These are phyloP conservation scores for Septoria linicola DNA, from an alignment of 2,329 filamentous ascomycete species.

Conservation along the genomic window DNA sequence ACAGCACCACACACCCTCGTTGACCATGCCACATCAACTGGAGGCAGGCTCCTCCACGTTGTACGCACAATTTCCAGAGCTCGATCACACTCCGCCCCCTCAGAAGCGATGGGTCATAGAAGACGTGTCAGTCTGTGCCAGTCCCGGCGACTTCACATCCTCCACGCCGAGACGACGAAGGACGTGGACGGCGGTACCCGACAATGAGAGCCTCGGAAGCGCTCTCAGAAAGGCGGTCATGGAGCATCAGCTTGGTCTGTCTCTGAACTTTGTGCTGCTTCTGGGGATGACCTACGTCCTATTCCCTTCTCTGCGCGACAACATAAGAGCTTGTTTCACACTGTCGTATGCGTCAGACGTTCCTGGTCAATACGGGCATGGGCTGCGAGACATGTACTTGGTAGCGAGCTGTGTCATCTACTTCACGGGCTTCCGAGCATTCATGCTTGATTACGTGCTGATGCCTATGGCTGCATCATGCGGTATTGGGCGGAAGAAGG, in stretches of 20 bases:
- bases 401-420: slow-evolving; percentile 76
- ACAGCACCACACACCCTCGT: slow-evolving; percentile 1
- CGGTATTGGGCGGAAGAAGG: slow-evolving; percentile 75
- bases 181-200: slow-evolving; percentile 20
- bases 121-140: slow-evolving; percentile 31
- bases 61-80: slow-evolving; percentile 14
- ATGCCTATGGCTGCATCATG: slow-evolving; percentile 70
- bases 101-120: slow-evolving; percentile 23
- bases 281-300: slow-evolving; percentile 78
- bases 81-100: slow-evolving; percentile 26
- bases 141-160: slow-evolving; percentile 24
- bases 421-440: slow-evolving; percentile 82
- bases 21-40: slow-evolving; percentile 14
- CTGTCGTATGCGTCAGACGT: slow-evolving; percentile 66
- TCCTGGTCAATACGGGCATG: slow-evolving; percentile 67
- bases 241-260: slow-evolving; percentile 59
- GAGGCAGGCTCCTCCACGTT: slow-evolving; percentile 18
- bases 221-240: slow-evolving; percentile 41
- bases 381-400: slow-evolving; percentile 75
- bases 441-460: slow-evolving; percentile 82
- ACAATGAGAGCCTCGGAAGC: slow-evolving; percentile 35
- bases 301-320: slow-evolving; percentile 74
- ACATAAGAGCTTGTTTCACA: slow-evolving; percentile 84
- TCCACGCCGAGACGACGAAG: slow-evolving; percentile 16
- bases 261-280: slow-evolving; percentile 79